These are phyloP conservation scores for Neohortaea acidophila DNA, from an alignment of 495 filamentous ascomycete genomes.

Conservation along the genomic window DNA sequence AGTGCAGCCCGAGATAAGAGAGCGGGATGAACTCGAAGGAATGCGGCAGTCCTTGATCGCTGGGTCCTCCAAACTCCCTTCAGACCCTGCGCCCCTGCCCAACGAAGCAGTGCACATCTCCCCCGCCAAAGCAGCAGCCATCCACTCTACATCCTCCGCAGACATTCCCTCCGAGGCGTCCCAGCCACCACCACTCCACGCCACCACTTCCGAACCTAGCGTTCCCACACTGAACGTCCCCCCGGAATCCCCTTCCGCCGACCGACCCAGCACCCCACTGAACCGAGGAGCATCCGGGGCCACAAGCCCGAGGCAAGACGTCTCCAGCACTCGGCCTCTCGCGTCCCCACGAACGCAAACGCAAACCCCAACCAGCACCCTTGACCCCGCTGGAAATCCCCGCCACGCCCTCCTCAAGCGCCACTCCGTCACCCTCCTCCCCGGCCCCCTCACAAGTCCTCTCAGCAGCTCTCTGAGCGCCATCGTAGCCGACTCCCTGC, in stretches of 20 bases:
- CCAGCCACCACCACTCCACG: conserved; percentile 12
- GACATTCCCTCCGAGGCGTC: background rate
- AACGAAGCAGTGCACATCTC: background rate
- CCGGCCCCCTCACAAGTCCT: conserved; percentile 20
- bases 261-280: conserved; percentile 9
- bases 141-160: conserved; percentile 6
- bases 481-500: conserved; percentile 42
- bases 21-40: conserved; percentile 5
- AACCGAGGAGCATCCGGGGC: background rate
- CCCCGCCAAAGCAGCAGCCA: conserved; percentile 7
- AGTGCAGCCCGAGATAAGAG: conserved; percentile 17
- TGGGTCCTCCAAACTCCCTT: conserved; percentile 3
- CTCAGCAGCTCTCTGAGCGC: conserved; percentile 22
- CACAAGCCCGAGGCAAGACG: too few species aligned
- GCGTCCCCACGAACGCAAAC: too few species aligned
- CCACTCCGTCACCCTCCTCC: conserved; percentile 19
- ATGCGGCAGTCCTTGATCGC: conserved; percentile 6
- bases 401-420: conserved; percentile 11
- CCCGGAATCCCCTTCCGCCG: background rate
- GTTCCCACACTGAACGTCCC: background rate
- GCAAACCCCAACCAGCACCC: too few species aligned
- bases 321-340: too few species aligned
- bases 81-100: background rate
- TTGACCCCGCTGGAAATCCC: conserved; percentile 11
- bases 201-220: conserved; percentile 14